These are phyloP conservation scores for Prunus campanulata DNA, from an alignment of 306 rosid species.

Conservation along the genomic window DNA sequence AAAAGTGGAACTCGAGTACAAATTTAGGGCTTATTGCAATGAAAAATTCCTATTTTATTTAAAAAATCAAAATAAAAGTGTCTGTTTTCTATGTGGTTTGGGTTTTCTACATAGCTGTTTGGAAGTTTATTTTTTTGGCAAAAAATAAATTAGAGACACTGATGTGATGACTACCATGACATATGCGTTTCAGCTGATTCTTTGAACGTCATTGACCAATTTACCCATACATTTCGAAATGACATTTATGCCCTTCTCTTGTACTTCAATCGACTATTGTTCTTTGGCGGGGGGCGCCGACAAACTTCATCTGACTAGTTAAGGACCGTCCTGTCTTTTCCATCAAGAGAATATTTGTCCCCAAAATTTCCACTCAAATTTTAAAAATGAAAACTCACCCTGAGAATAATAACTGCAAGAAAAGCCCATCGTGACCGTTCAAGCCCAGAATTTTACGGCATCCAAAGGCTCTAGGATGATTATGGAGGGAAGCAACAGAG, in stretches of 20 bases:
- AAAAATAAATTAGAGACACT: too few relatives aligned
- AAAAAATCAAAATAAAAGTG: too few relatives aligned
- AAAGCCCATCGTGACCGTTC: slow-evolving; percentile 36
- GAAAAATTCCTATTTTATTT: too few relatives aligned
- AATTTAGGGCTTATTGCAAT: too few relatives aligned
- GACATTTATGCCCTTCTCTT: slow-evolving; percentile 17
- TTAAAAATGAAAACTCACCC: neutral
- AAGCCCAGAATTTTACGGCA: slow-evolving; percentile 32
- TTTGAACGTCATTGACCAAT: neutral
- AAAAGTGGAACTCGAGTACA: too few relatives aligned
- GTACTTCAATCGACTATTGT: too few relatives aligned
- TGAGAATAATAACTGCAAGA: neutral
- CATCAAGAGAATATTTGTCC: slow-evolving; percentile 29
- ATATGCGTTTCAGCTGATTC: too few relatives aligned
- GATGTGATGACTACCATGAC: too few relatives aligned
- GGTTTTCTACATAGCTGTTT: too few relatives aligned
- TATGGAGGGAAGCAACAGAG: slow-evolving; percentile 39
- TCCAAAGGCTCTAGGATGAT: neutral
- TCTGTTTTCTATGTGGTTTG: too few relatives aligned
- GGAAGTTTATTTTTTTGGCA: too few relatives aligned
- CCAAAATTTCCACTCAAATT: neutral
- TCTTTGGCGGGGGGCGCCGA: too few relatives aligned
- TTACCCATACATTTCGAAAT: slow-evolving; percentile 6
- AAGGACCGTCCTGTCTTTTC: slow-evolving; percentile 42
- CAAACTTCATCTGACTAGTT: neutral